Conservation (phyloP, 2,329 filamentous ascomycete species). For the Colletotrichum lentis region DNA sequence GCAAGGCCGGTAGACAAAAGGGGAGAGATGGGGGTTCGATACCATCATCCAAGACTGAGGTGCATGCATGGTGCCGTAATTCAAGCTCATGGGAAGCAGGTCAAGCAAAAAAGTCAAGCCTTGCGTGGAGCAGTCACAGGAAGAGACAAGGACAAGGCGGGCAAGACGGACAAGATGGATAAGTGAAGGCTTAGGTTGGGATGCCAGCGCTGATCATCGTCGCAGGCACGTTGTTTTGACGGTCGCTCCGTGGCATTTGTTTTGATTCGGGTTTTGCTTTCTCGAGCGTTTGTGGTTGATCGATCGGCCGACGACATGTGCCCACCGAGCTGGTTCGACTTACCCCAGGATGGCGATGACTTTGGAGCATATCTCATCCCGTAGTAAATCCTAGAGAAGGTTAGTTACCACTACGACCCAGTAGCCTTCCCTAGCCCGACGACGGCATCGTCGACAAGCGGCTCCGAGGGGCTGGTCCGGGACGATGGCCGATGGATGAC, state of each 20-base stretch:
- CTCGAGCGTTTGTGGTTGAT: neutral
- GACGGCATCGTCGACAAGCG: neutral
- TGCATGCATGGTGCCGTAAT: conserved; percentile 33
- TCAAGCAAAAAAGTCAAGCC: conserved; percentile 13
- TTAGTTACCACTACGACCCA: neutral
- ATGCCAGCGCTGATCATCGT: conserved; percentile 28
- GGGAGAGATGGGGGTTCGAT: conserved; percentile 4
- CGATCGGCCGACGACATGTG: conserved; percentile 7
- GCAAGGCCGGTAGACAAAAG: conserved; percentile 8
- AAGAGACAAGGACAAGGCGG: conserved; percentile 20
- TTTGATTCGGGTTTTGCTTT: too few species aligned
- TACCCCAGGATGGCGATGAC: neutral
- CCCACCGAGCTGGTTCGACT: conserved; percentile 5
- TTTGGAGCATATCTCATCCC: neutral
- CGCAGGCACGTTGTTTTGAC: conserved; percentile 19
- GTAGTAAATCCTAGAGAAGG: neutral
- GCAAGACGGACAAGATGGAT: conserved; percentile 32
- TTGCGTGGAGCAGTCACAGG: conserved; percentile 6
- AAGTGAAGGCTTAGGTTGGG: conserved; percentile 20
- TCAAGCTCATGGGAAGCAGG: conserved; percentile 24
- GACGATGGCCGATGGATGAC: neutral
- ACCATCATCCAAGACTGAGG: conserved; percentile 34
- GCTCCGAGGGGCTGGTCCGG: conserved; percentile 31
- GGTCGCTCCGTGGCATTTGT: neutral
- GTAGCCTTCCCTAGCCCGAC: neutral